A percentile compares a stretch with the other conserved stretches of the same genome.
phyloP scores from a whole-genome alignment of 2,329 filamentous ascomycete species.

The Botrytis byssoidea region DNA sequence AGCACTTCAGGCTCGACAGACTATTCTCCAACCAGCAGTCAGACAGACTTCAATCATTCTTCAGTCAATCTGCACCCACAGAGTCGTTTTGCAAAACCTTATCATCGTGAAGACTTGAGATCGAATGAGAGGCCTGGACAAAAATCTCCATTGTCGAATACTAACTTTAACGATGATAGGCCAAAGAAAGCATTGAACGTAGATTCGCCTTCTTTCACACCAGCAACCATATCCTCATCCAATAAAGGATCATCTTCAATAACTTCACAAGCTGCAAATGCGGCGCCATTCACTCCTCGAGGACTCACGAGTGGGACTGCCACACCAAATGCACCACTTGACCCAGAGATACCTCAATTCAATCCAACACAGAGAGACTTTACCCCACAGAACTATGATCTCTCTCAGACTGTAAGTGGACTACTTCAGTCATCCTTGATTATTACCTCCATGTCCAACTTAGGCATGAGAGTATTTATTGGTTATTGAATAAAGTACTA shows the following conservation, averaged over 20 bases:
- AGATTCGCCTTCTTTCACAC: conserved; percentile 94
- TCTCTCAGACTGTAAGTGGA: conserved; percentile 49
- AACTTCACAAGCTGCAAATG: conserved; percentile 85
- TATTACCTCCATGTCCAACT: not conserved
- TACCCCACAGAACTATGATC: conserved; percentile 55
- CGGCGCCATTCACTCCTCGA: conserved; percentile 79
- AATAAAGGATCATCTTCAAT: conserved; percentile 69
- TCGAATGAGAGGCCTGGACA: not conserved
- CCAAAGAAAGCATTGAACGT: conserved; percentile 83
- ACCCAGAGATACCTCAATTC: conserved; percentile 47
- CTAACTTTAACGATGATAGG: conserved; percentile 37
- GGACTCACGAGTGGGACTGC: conserved; percentile 44
- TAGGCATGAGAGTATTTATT: not conserved
- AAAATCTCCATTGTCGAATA: not conserved
- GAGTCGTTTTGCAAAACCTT: not conserved
- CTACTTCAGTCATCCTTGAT: not conserved
- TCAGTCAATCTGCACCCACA: not conserved
- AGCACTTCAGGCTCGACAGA: not conserved
- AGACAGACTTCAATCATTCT: not conserved
- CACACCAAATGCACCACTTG: conserved; percentile 36
- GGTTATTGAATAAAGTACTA: conserved; percentile 21
- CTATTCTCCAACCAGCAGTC: not conserved
- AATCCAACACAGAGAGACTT: conserved; percentile 60
- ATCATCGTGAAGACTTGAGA: not conserved
- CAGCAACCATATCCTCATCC: conserved; percentile 51